Conservation (phyloP, 2,329 filamentous ascomycete species). For the Zalaria obscura region DNA sequence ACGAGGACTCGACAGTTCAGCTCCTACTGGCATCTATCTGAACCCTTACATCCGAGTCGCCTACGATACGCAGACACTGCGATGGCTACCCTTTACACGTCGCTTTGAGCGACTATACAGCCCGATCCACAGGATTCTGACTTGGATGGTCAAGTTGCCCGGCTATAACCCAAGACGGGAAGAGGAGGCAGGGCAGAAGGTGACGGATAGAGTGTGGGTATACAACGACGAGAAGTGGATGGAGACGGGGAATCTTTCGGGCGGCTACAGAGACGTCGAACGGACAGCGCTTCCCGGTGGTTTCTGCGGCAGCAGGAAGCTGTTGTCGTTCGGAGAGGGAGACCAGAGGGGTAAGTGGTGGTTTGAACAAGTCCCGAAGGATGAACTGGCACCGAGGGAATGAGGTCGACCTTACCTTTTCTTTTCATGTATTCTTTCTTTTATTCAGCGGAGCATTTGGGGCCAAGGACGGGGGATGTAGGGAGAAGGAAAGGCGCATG, state of each 20-base stretch:
- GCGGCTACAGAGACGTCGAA: constrained; percentile 26
- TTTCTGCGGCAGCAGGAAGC: constrained; percentile 41
- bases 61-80: constrained; percentile 44
- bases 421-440: too few relatives aligned
- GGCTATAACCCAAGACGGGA: constrained; percentile 45
- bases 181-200: constrained; percentile 42
- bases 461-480: too few relatives aligned
- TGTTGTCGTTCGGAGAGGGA: constrained; percentile 31
- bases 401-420: too few relatives aligned
- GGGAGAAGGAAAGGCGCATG: too few relatives aligned
- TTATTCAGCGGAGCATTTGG: too few relatives aligned
- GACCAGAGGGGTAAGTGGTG: constrained; percentile 4
- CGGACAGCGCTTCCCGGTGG: constrained; percentile 36
- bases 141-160: constrained; percentile 40
- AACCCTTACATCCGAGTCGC: constrained; percentile 64
- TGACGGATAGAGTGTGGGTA: constrained; percentile 39
- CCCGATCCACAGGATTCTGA: constrained; percentile 44
- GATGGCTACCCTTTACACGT: constrained; percentile 44
- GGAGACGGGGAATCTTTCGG: constrained; percentile 8
- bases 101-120: constrained; percentile 53
- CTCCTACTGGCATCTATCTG: constrained; percentile 47
- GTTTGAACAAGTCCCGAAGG: background rate
- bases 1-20: constrained; percentile 17
- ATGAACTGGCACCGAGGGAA: background rate
- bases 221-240: constrained; percentile 21